phyloP scores from a whole-genome alignment of 2,329 filamentous ascomycete genomes.

The Tricladium varicosporioides region DNA sequence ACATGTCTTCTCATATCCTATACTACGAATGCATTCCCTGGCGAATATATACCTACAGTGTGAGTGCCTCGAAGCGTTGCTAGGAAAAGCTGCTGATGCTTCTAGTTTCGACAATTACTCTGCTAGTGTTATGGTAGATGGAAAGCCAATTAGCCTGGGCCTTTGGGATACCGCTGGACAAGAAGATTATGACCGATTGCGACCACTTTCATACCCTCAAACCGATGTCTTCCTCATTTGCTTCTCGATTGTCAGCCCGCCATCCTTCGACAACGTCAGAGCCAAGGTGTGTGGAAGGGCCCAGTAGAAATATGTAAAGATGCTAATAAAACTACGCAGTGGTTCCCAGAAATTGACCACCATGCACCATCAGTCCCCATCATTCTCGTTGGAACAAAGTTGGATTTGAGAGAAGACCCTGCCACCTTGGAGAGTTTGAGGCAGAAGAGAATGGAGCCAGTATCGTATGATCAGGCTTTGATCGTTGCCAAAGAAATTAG shows the following conservation, averaged over 20 bases:
- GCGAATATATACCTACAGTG: slow-evolving; percentile 99
- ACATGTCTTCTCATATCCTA: slow-evolving; percentile 99
- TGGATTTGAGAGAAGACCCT: slow-evolving; percentile 89
- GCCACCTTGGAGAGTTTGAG: slow-evolving; percentile 78
- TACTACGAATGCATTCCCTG: slow-evolving; percentile 99
- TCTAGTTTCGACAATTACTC: slow-evolving; percentile 96
- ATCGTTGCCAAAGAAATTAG: slow-evolving; percentile 89
- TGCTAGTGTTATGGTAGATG: slow-evolving; percentile 97
- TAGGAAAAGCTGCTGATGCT: slow-evolving; percentile 17
- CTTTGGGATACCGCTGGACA: slow-evolving; percentile 99
- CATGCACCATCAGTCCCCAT: slow-evolving; percentile 94
- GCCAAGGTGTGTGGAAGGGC: slow-evolving; percentile 70
- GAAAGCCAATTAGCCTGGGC: slow-evolving; percentile 93
- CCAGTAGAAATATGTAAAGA: not conserved
- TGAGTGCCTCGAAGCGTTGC: slow-evolving; percentile 43
- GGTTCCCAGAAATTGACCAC: slow-evolving; percentile 96
- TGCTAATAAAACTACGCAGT: slow-evolving; percentile 51
- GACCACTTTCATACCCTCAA: slow-evolving; percentile 95
- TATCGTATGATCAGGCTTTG: slow-evolving; percentile 89
- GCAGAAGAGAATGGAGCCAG: slow-evolving; percentile 94
- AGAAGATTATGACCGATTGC: slow-evolving; percentile 95
- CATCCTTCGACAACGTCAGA: slow-evolving; percentile 98
- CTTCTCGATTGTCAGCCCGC: slow-evolving; percentile 96
- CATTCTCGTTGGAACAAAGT: slow-evolving; percentile 94
- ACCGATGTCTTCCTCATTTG: slow-evolving; percentile 98